Evolutionary conservation across 2,329 filamentous ascomycete genomes (phyloP), one percentile per base, ranked within the genome.

Genomic region (Fusarium poae): DNA sequence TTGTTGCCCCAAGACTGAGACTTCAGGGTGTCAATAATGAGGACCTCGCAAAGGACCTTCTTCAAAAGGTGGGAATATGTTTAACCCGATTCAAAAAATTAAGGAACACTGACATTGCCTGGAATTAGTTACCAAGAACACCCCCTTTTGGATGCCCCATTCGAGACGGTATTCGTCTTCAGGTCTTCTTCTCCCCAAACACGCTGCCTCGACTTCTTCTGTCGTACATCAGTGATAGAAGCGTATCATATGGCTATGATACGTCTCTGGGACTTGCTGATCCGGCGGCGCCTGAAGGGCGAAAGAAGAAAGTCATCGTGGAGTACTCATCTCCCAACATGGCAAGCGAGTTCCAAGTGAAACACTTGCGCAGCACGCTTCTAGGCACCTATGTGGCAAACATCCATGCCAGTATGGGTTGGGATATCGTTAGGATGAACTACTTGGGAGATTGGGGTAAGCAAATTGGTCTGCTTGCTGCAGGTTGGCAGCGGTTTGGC

Each of bases 241-340:
- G 44, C 5, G 6, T 37, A 1, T 62, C 62, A 0, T 75, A 75
- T 1, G 74, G 74, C 0, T 73, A 73, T 13, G 71, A 75, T n/a
- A 42, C 42, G 0, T 73, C 69, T 0, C 37, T 72, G 3, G 72
- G 74, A 0, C 53, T 73, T 1, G 34, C 25, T 13, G 67, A 74
- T 10, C n/a, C 60, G 10, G 18, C 32, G 10, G 30, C 1, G 5
- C 25, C 58, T 0, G 70, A 74, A 5, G 55, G 70, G 0, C 40
- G 21, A 0, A 63, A 34, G 25, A 75, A 72, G 73, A 79, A 77
- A 74, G 79, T 89, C 18, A 82, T 93, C 29, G 84, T 93, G 53
- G 91, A 93, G 69, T 93, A 91, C 77, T 92, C 89, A 0, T 92
- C 89, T 2, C 91, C 91, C 1, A 92, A 92, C 71, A 91, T 92